Evolutionary conservation across 2,329 filamentous ascomycete species (phyloP).

Genomic region (Rhinocladiella mackenziei): DNA sequence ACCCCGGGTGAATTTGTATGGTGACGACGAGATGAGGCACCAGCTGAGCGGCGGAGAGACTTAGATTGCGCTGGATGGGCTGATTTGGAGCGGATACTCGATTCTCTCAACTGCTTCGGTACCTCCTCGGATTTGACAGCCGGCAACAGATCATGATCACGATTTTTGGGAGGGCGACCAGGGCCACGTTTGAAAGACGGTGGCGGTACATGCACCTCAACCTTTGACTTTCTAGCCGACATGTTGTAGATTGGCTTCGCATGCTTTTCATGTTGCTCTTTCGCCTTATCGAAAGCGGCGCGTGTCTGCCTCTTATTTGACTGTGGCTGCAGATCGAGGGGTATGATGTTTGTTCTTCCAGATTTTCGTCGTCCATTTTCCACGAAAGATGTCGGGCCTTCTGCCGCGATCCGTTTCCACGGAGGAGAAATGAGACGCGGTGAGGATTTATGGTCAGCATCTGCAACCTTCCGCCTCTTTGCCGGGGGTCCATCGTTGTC

Average conservation of each 20-base stretch:
- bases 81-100: conserved; percentile 7
- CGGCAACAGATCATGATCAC: conserved; percentile 4
- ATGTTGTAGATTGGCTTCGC: conserved; percentile 31
- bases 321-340: conserved; percentile 46
- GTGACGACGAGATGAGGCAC: not conserved
- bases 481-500: conserved; percentile 40
- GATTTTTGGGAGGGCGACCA: conserved; percentile 14
- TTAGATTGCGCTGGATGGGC: conserved; percentile 5
- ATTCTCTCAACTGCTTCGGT: conserved; percentile 5
- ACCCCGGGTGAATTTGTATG: conserved; percentile 3
- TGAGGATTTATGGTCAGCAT: conserved; percentile 34
- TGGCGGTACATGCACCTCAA: conserved; percentile 15
- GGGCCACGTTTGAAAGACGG: conserved; percentile 11
- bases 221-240: conserved; percentile 30
- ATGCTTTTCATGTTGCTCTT: conserved; percentile 22
- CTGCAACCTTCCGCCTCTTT: conserved; percentile 45
- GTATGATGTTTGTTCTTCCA: conserved; percentile 52
- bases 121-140: conserved; percentile 8
- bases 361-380: conserved; percentile 60
- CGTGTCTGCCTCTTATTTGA: conserved; percentile 48
- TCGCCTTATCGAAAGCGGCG: conserved; percentile 33
- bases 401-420: conserved; percentile 81
- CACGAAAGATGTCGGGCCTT: conserved; percentile 82
- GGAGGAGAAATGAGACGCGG: conserved; percentile 66
- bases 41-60: conserved; percentile 6